Conservation (phyloP, 805 yeast species). For the Lachancea meyersii region DNA sequence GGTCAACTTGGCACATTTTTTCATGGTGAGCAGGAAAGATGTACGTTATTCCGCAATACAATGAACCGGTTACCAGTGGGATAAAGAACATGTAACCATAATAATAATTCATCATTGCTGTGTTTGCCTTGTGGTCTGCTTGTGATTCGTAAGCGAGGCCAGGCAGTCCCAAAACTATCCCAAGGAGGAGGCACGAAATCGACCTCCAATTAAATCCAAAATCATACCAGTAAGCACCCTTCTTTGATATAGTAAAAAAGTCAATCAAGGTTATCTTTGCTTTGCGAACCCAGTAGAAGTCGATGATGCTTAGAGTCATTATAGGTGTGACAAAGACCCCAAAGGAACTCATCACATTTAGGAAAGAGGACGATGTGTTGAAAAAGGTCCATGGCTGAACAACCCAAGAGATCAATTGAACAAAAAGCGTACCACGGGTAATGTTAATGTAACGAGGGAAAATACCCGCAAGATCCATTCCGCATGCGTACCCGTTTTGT, state of each 20-base stretch:
- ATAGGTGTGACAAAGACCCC: slow-evolving; percentile 36
- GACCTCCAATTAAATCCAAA: slow-evolving; percentile 19
- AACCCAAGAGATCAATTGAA: slow-evolving; percentile 34
- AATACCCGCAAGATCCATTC: slow-evolving; percentile 35
- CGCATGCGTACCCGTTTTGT: slow-evolving; percentile 37
- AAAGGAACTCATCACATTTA: slow-evolving; percentile 36
- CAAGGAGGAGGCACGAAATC: slow-evolving; percentile 11
- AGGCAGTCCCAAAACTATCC: slow-evolving; percentile 19
- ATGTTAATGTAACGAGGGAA: slow-evolving; percentile 33
- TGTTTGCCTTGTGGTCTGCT: slow-evolving; percentile 11
- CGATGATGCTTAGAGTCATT: slow-evolving; percentile 33
- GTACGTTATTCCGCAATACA: slow-evolving; percentile 12
- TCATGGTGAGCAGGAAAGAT: slow-evolving; percentile 16
- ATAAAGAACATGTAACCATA: slow-evolving; percentile 22
- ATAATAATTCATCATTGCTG: slow-evolving; percentile 18
- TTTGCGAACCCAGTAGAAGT: slow-evolving; percentile 33
- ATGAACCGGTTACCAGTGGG: slow-evolving; percentile 15
- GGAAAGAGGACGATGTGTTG: slow-evolving; percentile 34
- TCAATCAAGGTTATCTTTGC: slow-evolving; percentile 31
- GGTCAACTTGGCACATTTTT: slow-evolving; percentile 14
- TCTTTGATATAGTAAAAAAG: slow-evolving; percentile 27
- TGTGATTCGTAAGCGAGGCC: slow-evolving; percentile 18
- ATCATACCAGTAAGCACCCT: slow-evolving; percentile 20
- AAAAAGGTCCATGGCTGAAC: slow-evolving; percentile 38
- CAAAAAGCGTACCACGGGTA: slow-evolving; percentile 34